Conservation (phyloP, 2,329 filamentous ascomycete genomes). For the Amauroascus verrucosus region DNA sequence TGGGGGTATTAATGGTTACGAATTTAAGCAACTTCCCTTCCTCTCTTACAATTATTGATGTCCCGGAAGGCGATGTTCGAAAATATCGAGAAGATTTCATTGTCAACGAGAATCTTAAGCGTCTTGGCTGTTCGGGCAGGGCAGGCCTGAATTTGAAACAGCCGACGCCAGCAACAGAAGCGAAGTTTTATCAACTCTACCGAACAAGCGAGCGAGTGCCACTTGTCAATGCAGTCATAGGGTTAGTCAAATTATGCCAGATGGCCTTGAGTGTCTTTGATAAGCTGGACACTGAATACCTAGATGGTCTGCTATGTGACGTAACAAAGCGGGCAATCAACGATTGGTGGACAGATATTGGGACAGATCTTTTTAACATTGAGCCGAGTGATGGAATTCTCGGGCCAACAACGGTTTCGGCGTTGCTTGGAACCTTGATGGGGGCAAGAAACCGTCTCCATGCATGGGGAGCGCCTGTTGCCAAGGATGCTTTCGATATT, state of each 20-base stretch:
- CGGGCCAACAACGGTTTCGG: slow-evolving; percentile 82
- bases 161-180: slow-evolving; percentile 69
- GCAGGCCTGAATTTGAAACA: slow-evolving; percentile 71
- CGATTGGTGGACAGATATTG: slow-evolving; percentile 95
- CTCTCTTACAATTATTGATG: slow-evolving; percentile 77
- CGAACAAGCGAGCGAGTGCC: slow-evolving; percentile 73
- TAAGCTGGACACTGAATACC: slow-evolving; percentile 76
- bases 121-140: slow-evolving; percentile 81
- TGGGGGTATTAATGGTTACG: slow-evolving; percentile 85
- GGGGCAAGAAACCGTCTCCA: slow-evolving; percentile 83
- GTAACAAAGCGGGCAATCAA: slow-evolving; percentile 79
- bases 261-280: slow-evolving; percentile 79
- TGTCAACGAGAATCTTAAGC: slow-evolving; percentile 88
- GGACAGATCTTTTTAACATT: slow-evolving; percentile 80
- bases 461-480: slow-evolving; percentile 69
- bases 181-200: slow-evolving; percentile 88
- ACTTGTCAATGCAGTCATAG: slow-evolving; percentile 66
- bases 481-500: slow-evolving; percentile 87
- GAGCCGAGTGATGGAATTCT: slow-evolving; percentile 89
- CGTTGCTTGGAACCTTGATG: slow-evolving; percentile 75
- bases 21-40: slow-evolving; percentile 89
- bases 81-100: slow-evolving; percentile 76
- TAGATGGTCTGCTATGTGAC: slow-evolving; percentile 86
- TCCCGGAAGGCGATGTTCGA: slow-evolving; percentile 75
- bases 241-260: slow-evolving; percentile 86